Conservation (phyloP, 768 basidiomycete species). For the Naganishia vishniacii region DNA sequence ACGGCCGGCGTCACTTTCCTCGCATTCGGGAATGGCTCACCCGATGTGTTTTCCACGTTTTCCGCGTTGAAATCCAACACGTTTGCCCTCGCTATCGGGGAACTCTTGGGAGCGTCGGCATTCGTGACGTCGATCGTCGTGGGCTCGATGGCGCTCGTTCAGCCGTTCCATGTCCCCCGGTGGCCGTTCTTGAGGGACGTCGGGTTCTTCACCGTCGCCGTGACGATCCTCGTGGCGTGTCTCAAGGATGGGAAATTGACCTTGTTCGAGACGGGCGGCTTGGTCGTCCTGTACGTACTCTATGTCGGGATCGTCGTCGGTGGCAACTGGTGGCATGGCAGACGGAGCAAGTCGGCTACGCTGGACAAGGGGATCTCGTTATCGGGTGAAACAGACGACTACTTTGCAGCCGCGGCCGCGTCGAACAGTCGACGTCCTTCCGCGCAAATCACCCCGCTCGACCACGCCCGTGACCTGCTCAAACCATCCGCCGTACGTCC, state of each 20-base stretch:
- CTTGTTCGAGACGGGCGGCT: constrained; percentile 64
- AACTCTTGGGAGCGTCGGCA: constrained; percentile 86
- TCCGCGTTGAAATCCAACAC: constrained; percentile 80
- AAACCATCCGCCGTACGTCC: neutral
- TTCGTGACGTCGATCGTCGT: constrained; percentile 96
- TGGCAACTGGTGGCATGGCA: constrained; percentile 63
- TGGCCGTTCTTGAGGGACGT: constrained; percentile 86
- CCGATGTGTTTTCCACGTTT: constrained; percentile 93
- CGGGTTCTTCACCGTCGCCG: constrained; percentile 83
- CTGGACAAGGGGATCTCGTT: neutral
- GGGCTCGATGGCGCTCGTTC: constrained; percentile 95
- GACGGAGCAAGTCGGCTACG: neutral
- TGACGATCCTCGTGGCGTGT: constrained; percentile 67
- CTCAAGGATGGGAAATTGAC: constrained; percentile 69
- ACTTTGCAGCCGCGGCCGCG: neutral
- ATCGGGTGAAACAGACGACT: neutral
- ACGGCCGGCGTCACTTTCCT: constrained; percentile 95
- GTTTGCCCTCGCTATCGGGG: constrained; percentile 86
- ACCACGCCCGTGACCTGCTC: neutral
- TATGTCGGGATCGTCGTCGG: constrained; percentile 74
- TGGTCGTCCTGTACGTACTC: constrained; percentile 66
- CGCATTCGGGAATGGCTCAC: constrained; percentile 94
- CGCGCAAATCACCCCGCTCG: neutral
- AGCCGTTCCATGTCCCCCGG: constrained; percentile 78
- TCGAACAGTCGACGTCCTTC: neutral